Evolutionary conservation across 1,284 basidiomycete species (phyloP).

Genomic region (Apiotrichum gamsii): DNA sequence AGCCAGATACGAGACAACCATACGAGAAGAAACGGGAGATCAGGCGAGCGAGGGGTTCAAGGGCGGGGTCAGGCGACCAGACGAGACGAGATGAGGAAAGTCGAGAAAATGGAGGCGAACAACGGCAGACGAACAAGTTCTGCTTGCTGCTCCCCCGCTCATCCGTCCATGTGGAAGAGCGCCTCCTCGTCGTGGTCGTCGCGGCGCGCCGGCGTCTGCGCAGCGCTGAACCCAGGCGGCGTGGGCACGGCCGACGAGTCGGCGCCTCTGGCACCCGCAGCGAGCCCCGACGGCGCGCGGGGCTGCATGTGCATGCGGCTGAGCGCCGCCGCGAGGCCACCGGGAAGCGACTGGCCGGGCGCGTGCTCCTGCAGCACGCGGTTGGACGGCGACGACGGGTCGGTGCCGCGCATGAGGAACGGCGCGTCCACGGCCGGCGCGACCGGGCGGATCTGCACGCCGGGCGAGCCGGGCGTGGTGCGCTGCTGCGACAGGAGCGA

Average conservation of each 20-base stretch:
- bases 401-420: constrained; percentile 27
- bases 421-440: constrained; percentile 22
- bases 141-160: not conserved
- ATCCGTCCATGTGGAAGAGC: constrained; percentile 21
- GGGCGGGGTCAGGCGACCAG: too few species aligned
- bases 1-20: too few species aligned
- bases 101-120: too few species aligned
- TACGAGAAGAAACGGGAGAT: too few species aligned
- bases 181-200: constrained; percentile 19
- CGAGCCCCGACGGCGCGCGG: constrained; percentile 10
- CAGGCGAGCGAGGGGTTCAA: too few species aligned
- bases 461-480: constrained; percentile 11
- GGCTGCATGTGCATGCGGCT: constrained; percentile 42
- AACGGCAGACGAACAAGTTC: too few species aligned
- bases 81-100: too few species aligned
- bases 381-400: constrained; percentile 34
- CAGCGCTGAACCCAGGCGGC: constrained; percentile 1
- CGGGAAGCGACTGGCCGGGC: constrained; percentile 45
- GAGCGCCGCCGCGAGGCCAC: constrained; percentile 44
- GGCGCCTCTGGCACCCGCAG: not conserved
- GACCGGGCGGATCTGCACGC: constrained; percentile 11
- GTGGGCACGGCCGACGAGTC: not conserved
- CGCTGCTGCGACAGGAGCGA: constrained; percentile 35
- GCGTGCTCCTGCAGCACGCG: constrained; percentile 43
- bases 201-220: constrained; percentile 3